phyloP scores from a whole-genome alignment of 352 stramenopile species.

The Globisporangium spinosum region DNA sequence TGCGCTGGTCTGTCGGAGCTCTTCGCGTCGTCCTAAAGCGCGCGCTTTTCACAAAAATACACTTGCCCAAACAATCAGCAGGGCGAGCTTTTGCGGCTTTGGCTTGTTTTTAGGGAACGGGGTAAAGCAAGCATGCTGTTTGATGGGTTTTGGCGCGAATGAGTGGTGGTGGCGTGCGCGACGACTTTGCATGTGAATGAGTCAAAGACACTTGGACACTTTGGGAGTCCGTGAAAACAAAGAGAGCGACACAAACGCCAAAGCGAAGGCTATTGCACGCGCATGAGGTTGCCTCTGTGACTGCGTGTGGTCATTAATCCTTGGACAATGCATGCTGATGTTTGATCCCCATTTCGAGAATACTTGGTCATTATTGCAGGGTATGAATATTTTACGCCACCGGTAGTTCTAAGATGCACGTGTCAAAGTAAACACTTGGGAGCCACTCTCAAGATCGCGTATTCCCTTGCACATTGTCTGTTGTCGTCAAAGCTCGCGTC shows the following conservation, averaged over 20 bases:
- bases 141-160: neutral
- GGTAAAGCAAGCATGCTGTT: neutral
- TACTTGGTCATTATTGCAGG: no score
- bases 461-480: no score
- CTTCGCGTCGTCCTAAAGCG: conserved; percentile 4
- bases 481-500: no score
- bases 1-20: neutral
- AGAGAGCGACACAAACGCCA: neutral
- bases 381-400: no score
- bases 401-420: no score
- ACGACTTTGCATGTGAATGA: neutral
- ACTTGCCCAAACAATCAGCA: neutral
- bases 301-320: neutral
- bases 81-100: neutral
- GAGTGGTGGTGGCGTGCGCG: neutral
- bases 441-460: no score
- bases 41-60: conserved; percentile 12
- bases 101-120: neutral
- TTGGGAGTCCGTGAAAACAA: neutral
- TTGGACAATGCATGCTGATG: neutral
- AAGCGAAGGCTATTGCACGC: neutral
- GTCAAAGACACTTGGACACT: neutral
- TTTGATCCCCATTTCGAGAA: neutral
- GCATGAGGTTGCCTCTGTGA: neutral
- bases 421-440: no score